phyloP scores from a whole-genome alignment of 2,329 filamentous ascomycete species.

The Pseudogymnoascus sp. region DNA sequence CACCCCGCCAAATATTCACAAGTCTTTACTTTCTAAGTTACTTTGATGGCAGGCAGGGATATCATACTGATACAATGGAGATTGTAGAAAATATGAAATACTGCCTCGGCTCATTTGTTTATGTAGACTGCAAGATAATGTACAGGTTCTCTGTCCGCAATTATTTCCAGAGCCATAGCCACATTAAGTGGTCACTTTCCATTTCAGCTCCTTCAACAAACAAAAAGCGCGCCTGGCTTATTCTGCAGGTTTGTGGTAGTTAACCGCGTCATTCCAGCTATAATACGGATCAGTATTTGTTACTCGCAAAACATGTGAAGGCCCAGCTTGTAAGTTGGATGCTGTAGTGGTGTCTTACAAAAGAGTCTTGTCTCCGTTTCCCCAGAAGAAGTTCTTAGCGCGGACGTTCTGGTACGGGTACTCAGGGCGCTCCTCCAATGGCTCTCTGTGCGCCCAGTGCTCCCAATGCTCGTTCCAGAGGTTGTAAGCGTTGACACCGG shows the following conservation, averaged over 20 bases:
- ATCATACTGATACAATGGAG: not conserved
- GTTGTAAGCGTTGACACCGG: slow-evolving; percentile 74
- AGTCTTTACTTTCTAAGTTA: not conserved
- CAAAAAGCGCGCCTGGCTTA: slow-evolving; percentile 37
- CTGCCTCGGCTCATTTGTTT: not conserved
- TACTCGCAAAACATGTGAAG: not conserved
- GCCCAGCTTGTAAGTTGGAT: not conserved
- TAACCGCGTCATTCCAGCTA: slow-evolving; percentile 91
- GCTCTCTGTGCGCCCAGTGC: slow-evolving; percentile 78
- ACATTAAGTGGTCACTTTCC: slow-evolving; percentile 1
- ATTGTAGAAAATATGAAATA: not conserved
- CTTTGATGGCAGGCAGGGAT: not conserved
- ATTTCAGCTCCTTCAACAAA: slow-evolving; percentile 6
- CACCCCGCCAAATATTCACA: not conserved
- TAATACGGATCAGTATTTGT: slow-evolving; percentile 11
- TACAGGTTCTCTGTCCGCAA: slow-evolving; percentile 8
- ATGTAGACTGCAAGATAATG: slow-evolving; percentile 9
- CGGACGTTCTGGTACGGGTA: slow-evolving; percentile 98
- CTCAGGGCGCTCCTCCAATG: slow-evolving; percentile 83
- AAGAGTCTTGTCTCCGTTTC: slow-evolving; percentile 84
- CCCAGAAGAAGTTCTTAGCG: slow-evolving; percentile 91
- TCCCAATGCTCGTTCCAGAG: slow-evolving; percentile 97
- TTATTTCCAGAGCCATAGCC: slow-evolving; percentile 5
- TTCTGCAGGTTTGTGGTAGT: slow-evolving; percentile 81
- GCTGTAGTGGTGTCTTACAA: slow-evolving; percentile 46